Conservation (phyloP, 352 stramenopile species). For the Pythium sp. region DNA sequence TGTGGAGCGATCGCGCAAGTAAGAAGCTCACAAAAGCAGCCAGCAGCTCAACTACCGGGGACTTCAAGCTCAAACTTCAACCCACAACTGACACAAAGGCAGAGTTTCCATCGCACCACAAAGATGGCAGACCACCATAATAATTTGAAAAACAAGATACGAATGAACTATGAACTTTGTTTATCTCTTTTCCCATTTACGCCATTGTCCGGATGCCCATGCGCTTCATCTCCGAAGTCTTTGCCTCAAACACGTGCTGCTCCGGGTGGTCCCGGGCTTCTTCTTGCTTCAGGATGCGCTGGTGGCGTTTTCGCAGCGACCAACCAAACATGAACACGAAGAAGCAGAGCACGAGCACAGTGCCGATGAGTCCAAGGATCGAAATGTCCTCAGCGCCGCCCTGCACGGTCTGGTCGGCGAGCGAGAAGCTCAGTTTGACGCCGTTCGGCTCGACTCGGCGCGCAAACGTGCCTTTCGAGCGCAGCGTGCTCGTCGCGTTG, state of each 20-base stretch:
- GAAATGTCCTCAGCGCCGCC: slow-evolving; percentile 68
- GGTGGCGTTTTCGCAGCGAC: slow-evolving; percentile 53
- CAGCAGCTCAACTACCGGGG: not conserved
- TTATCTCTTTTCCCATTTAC: slow-evolving; percentile 19
- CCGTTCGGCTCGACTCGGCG: slow-evolving; percentile 53
- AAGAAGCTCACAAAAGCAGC: not conserved
- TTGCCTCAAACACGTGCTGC: slow-evolving; percentile 19
- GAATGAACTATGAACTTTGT: not conserved
- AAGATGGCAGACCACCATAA: not conserved
- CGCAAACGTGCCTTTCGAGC: slow-evolving; percentile 65
- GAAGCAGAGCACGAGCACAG: slow-evolving; percentile 48
- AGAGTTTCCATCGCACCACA: not conserved
- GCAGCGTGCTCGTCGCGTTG: slow-evolving; percentile 57
- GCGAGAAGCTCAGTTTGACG: slow-evolving; percentile 67
- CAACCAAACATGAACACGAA: slow-evolving; percentile 63
- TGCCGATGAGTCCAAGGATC: slow-evolving; percentile 55
- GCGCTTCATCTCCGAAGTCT: slow-evolving; percentile 48
- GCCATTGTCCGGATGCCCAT: slow-evolving; percentile 65
- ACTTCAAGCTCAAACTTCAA: not conserved
- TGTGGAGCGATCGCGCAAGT: slow-evolving; percentile 74
- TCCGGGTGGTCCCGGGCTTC: slow-evolving; percentile 15
- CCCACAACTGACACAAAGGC: not conserved
- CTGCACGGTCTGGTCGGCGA: slow-evolving; percentile 58
- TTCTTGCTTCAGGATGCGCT: slow-evolving; percentile 36
- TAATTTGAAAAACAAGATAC: slow-evolving; percentile 15